Evolutionary conservation across 306 rosid species (phyloP).

Genomic region (Albizia julibrissin): DNA sequence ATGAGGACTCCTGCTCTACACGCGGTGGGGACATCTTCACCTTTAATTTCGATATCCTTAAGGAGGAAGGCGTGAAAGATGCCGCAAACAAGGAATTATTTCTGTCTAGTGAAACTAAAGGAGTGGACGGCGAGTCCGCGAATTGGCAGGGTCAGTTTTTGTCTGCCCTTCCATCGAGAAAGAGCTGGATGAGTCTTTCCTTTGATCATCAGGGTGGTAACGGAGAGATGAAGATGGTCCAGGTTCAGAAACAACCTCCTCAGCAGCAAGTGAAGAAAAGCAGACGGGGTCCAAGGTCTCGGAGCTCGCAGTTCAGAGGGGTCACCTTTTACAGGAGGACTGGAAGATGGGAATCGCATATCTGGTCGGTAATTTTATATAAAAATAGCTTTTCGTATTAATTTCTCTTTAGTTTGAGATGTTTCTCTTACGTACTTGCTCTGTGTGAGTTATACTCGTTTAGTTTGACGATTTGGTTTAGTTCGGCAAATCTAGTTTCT

Average conservation of each 20-base stretch:
- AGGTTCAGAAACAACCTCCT: constrained; percentile 47
- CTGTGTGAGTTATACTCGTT: not conserved
- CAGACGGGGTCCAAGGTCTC: constrained; percentile 96
- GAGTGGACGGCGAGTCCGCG: constrained; percentile 36
- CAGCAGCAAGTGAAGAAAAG: constrained; percentile 80
- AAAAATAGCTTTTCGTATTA: not conserved
- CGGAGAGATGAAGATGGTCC: constrained; percentile 51
- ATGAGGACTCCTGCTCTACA: constrained; percentile 84
- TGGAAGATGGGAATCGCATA: constrained; percentile 99
- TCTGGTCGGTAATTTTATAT: constrained; percentile 63
- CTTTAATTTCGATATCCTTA: constrained; percentile 80
- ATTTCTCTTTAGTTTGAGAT: not conserved
- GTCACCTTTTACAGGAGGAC: constrained; percentile 97
- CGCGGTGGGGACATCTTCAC: constrained; percentile 70
- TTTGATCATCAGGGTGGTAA: constrained; percentile 49
- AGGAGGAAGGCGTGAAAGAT: constrained; percentile 50
- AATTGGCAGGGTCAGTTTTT: constrained; percentile 56
- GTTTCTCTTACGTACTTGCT: not conserved
- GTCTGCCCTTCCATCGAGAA: constrained; percentile 52
- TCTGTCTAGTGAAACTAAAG: constrained; percentile 44
- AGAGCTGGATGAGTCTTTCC: constrained; percentile 71
- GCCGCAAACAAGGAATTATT: constrained; percentile 70
- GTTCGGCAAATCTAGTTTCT: not conserved
- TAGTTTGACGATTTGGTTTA: not conserved
- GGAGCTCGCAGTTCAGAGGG: constrained; percentile 98